A percentile compares a stretch with the other conserved stretches of the same genome.
Evolutionary conservation across 192 early-diverging fungal species (phyloP).

Genomic region (Coemansia sp.): DNA sequence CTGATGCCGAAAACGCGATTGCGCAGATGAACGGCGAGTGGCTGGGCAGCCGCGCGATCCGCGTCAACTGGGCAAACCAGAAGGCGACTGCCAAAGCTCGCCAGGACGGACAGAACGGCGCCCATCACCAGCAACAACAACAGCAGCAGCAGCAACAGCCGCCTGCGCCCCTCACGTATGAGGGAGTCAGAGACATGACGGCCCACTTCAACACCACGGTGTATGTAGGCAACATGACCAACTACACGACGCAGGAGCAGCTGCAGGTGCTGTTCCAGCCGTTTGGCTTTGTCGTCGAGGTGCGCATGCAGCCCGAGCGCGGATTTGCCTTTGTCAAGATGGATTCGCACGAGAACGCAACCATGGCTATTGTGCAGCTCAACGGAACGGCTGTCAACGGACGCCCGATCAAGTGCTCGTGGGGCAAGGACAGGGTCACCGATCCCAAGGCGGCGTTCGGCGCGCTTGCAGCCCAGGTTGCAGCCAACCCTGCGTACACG

Average conservation of each 20-base stretch:
- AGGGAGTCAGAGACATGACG: slow-evolving; percentile 71
- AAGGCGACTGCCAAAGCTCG: slow-evolving; percentile 55
- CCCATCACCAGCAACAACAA: slow-evolving; percentile 3
- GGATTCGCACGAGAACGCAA: slow-evolving; percentile 87
- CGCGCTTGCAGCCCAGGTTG: slow-evolving; percentile 31
- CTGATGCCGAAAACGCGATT: slow-evolving; percentile 86
- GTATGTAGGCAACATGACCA: slow-evolving; percentile 86
- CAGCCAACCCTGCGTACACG: slow-evolving; percentile 52
- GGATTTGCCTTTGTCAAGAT: slow-evolving; percentile 93
- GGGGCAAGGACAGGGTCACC: slow-evolving; percentile 81
- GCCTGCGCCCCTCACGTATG: slow-evolving; percentile 60
- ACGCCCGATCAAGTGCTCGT: slow-evolving; percentile 79
- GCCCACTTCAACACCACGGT: slow-evolving; percentile 84
- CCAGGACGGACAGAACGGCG: slow-evolving; percentile 13
- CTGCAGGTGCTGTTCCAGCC: slow-evolving; percentile 71
- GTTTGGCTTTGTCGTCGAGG: slow-evolving; percentile 76
- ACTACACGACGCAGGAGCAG: slow-evolving; percentile 70
- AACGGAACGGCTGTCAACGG: slow-evolving; percentile 73
- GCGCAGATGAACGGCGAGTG: slow-evolving; percentile 84
- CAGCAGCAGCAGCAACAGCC: slow-evolving; percentile 9
- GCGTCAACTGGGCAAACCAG: slow-evolving; percentile 94
- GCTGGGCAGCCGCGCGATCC: slow-evolving; percentile 82
- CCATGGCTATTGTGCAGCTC: slow-evolving; percentile 81
- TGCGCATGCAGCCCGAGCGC: slow-evolving; percentile 85
- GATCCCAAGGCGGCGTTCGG: slow-evolving; percentile 52